A percentile compares a stretch with the other conserved stretches of the same genome.
phyloP scores from a whole-genome alignment of 768 basidiomycete species.

The Clathrus columnatus region DNA sequence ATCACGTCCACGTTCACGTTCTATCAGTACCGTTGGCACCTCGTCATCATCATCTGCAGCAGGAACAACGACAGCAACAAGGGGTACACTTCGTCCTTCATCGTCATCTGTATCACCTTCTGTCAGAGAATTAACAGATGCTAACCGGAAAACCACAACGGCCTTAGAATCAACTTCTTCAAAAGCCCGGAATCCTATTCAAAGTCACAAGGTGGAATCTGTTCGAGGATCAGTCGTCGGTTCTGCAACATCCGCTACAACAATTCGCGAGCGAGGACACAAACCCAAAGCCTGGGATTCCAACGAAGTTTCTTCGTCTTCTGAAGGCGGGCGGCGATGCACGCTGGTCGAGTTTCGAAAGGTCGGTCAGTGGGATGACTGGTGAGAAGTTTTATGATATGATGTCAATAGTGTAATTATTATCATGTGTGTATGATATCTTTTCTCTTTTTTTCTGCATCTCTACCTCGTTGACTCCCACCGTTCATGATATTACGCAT shows the following conservation, averaged over 20 bases:
- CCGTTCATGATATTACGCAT: background rate
- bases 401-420: too few species aligned
- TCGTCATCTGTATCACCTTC: slow-evolving; percentile 30
- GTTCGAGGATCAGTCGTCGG: background rate
- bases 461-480: background rate
- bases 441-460: background rate
- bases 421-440: too few species aligned
- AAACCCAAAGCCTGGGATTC: slow-evolving; percentile 29
- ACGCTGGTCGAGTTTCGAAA: slow-evolving; percentile 67
- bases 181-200: background rate
- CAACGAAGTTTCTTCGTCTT: slow-evolving; percentile 47
- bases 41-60: slow-evolving; percentile 11
- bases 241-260: background rate
- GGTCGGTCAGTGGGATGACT: slow-evolving; percentile 87
- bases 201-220: background rate
- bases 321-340: slow-evolving; percentile 51
- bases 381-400: slow-evolving; percentile 26
- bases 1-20: slow-evolving; percentile 18
- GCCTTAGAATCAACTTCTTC: too few species aligned
- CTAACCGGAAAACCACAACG: too few species aligned
- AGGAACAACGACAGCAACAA: slow-evolving; percentile 16
- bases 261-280: background rate
- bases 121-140: too few species aligned
- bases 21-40: slow-evolving; percentile 21
- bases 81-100: slow-evolving; percentile 37